A percentile compares a stretch with the other conserved stretches of the same genome.
Conservation (phyloP, 345 rosid genomes). For the Psidium guajava region DNA sequence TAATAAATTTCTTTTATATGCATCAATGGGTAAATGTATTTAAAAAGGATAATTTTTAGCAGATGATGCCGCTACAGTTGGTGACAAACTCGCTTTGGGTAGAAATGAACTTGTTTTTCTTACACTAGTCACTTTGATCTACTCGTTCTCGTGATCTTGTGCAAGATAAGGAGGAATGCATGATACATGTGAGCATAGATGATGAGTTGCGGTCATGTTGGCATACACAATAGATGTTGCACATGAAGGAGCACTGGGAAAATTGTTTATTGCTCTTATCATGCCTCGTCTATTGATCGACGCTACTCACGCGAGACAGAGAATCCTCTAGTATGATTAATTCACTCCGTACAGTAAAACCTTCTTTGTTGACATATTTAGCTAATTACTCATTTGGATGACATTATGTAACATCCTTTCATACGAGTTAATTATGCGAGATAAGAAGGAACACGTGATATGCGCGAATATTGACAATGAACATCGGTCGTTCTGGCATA, state of each 20-base stretch:
- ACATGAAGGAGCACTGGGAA: neutral
- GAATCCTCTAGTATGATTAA: too few relatives aligned
- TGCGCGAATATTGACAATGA: neutral
- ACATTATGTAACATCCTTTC: too few relatives aligned
- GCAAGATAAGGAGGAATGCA: neutral
- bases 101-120: too few relatives aligned
- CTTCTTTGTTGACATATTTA: neutral
- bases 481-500: too few relatives aligned
- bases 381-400: neutral
- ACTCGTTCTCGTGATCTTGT: neutral
- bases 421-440: neutral
- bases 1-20: too few relatives aligned
- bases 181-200: neutral
- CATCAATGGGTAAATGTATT: too few relatives aligned
- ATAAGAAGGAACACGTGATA: neutral
- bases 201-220: rapidly evolving
- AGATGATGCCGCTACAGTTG: too few relatives aligned
- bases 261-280: neutral
- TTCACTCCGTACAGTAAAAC: neutral
- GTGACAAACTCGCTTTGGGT: too few relatives aligned
- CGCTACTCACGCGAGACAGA: neutral
- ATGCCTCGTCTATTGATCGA: neutral
- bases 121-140: neutral
- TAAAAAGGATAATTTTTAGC: too few relatives aligned
- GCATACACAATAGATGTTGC: neutral